Percentiles rank a stretch among this genome's conserved stretches.
These are phyloP conservation scores for Nemania sp. DNA, from an alignment of 2,329 filamentous ascomycete genomes.

Conservation along the genomic window DNA sequence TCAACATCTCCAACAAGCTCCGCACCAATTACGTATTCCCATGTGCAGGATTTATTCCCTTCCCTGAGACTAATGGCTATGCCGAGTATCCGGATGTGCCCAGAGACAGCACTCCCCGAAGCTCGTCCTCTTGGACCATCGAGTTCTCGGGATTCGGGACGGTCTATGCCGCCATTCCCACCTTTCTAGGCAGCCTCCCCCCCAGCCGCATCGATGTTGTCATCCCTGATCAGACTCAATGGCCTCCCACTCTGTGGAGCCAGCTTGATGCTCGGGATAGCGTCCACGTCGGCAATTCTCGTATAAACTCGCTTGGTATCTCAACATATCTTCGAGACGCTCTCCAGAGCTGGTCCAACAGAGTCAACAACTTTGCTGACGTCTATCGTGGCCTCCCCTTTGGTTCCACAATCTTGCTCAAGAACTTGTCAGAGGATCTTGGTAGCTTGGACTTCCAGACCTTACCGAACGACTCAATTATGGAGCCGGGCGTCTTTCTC, in stretches of 20 bases:
- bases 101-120: constrained; percentile 8
- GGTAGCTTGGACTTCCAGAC: constrained; percentile 3
- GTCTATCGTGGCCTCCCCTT: constrained; percentile 8
- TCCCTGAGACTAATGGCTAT: constrained; percentile 6
- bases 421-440: constrained; percentile 3
- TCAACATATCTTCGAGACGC: constrained; percentile 8
- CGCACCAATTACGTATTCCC: constrained; percentile 4
- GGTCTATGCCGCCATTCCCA: constrained; percentile 11
- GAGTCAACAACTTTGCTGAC: constrained; percentile 7
- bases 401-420: constrained; percentile 11
- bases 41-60: constrained; percentile 5
- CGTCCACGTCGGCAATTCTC: neutral
- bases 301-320: constrained; percentile 10
- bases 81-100: constrained; percentile 8
- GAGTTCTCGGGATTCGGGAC: constrained; percentile 3
- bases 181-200: constrained; percentile 5
- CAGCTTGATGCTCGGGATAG: constrained; percentile 9
- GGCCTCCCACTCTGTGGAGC: constrained; percentile 7
- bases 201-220: constrained; percentile 9
- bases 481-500: no score
- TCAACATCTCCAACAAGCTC: constrained; percentile 8
- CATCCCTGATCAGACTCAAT: constrained; percentile 12
- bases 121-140: constrained; percentile 8
- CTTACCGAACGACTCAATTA: constrained; percentile 2
- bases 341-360: constrained; percentile 4